Base-by-base conservation (phyloP, 331 rosid species). In the Rosa hybrid region DNA sequence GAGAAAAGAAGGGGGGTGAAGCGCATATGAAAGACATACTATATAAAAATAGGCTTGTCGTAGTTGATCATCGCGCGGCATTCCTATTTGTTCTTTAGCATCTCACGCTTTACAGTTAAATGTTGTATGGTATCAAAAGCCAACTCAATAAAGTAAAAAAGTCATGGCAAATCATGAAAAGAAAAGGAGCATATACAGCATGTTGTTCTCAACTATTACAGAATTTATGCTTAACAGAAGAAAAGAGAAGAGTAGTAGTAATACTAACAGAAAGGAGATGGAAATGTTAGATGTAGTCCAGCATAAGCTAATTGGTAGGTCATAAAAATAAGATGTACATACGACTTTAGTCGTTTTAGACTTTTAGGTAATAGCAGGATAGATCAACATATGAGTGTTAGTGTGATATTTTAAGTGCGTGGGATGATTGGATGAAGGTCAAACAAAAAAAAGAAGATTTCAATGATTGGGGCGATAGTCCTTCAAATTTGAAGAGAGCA, bases 141-240 rank as follows among this genome's bases (percentile, higher is more conserved):
- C 30, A 62, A 10, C 68, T 45, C 27, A 6, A 27, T 2, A 34
- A 20, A 77, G 74, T 9, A 67, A 64, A 62, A 65, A 65, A 12
- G n/a, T 9, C 11, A 18, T 11, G 16, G 48, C n/a, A 27, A 25
- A 20, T 39, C 49, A 74, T 74, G 34, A 27, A 49, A 17, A 11
- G 30, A 27, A 6, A 49, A 76, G 20, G 63, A 20, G 12, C 30
- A 46, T 46, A 64, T 20, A 59, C 5, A n/a, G 64, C n/a, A 9
- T 0, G 78, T 38, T 75, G 69, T 57, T 41, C 68, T 56, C 53
- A 75, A 56, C 23, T 75, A n/a, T 1, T 6, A 16, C 25, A 20
- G 41, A 34, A 75, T 75, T 41, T 75, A 75, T 57, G 56, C 78
- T 59, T 7, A n/a, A 7, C 54, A n/a, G 20, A 39, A 20, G 39